Base-by-base conservation (phyloP, 768 basidiomycete genomes). In the Kwoniella botswanensis region DNA sequence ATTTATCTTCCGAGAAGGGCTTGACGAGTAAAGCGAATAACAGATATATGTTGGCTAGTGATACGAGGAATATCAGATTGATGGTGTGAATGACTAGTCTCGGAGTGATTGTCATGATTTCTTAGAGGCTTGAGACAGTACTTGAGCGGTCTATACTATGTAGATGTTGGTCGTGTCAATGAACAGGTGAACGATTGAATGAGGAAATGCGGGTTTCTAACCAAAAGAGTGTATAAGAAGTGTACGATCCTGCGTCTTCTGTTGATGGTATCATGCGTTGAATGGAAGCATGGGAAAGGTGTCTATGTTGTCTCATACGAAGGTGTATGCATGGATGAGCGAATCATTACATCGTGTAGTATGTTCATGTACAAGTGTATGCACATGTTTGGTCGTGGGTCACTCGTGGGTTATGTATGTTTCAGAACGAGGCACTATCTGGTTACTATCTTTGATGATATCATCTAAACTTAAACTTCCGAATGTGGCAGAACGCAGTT, bases 21-120 rank as follows among this genome's bases (percentile, higher is more conserved):
- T 72, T 75, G 65, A 79, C 58, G 3, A 75, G 12, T 53, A 79
- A 26, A 4, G 70, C 70, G 4, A 74, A 18, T 22, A 76, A 35
- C 26, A 79, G 50, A 24, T 5, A 59, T 4, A 68, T 17, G 64
- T 79, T 68, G n/a, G 76, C 78, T 9, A 77, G 11, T 5, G 58
- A 41, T 24, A 76, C 64, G 5, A 74, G 46, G 10, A 65, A 15
- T 53, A 65, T n/a, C 10, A 77, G 61, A 13, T 60, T 63, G 50
- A 71, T 4, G 9, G 70, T 71, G 57, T 77, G 76, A 29, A 22
- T 24, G 42, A 68, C 11, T n/a, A 68, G 15, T 18, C 35, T 24
- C 4, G 63, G 7, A 6, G 13, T 50, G 43, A n/a, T 44, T n/a
- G 26, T 10, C 43, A 67, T 67, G 13, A 17, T 22, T 35, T 17